phyloP scores from a whole-genome alignment of 352 stramenopile species.

The Pythium scleroteichum region DNA sequence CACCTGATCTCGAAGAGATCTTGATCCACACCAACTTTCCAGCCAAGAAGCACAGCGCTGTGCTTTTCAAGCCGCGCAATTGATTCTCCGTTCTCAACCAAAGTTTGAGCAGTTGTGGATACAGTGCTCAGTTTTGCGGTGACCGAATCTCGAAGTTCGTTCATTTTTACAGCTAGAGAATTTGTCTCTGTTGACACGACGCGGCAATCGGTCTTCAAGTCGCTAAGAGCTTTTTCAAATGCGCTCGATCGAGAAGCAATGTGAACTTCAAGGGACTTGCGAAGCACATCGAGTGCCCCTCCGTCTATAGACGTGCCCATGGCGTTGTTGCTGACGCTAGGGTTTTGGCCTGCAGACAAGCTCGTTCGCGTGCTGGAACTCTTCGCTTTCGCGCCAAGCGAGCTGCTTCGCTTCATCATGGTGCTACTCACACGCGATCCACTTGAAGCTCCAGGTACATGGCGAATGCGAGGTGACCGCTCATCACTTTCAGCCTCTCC shows the following conservation, averaged over 20 bases:
- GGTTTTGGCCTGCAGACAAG: neutral
- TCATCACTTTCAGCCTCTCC: constrained; percentile 18
- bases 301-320: neutral
- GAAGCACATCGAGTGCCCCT: constrained; percentile 20
- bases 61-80: constrained; percentile 76
- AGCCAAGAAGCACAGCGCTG: constrained; percentile 58
- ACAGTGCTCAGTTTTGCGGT: constrained; percentile 33
- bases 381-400: constrained; percentile 14
- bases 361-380: neutral
- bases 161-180: constrained; percentile 41
- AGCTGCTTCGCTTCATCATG: constrained; percentile 12
- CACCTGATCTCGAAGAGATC: constrained; percentile 57
- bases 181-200: constrained; percentile 48
- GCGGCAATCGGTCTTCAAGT: constrained; percentile 61
- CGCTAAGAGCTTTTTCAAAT: constrained; percentile 68
- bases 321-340: neutral
- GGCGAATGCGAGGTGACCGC: constrained; percentile 10
- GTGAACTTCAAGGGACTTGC: constrained; percentile 66
- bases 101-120: constrained; percentile 31
- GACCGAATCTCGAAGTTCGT: constrained; percentile 53
- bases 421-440: constrained; percentile 3
- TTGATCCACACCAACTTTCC: constrained; percentile 62
- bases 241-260: constrained; percentile 51
- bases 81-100: constrained; percentile 49
- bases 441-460: neutral